Conservation (phyloP, 1,139 yeast species). For the Pichia sp. region DNA sequence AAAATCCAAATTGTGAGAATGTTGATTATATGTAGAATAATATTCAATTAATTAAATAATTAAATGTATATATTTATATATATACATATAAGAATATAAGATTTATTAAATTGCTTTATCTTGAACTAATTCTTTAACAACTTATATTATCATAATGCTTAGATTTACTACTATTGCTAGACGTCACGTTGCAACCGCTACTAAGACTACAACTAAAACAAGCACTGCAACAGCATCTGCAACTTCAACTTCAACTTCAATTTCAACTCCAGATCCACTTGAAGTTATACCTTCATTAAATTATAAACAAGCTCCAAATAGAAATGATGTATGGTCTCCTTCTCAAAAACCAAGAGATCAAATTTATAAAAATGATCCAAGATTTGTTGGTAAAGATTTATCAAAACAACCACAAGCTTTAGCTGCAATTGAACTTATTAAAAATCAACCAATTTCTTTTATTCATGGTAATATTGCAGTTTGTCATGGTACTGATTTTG, state of each 20-base stretch:
- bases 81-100: too few relatives aligned
- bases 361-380: slow-evolving; percentile 51
- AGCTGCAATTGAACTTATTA: slow-evolving; percentile 80
- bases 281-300: slow-evolving; percentile 18
- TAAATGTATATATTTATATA: too few relatives aligned
- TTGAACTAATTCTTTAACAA: too few relatives aligned
- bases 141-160: neutral
- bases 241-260: slow-evolving; percentile 4
- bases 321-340: slow-evolving; percentile 62
- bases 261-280: slow-evolving; percentile 19
- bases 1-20: too few relatives aligned
- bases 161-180: slow-evolving; percentile 1
- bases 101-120: too few relatives aligned
- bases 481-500: slow-evolving; percentile 69
- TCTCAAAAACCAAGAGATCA: slow-evolving; percentile 61
- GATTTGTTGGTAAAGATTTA: slow-evolving; percentile 70
- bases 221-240: slow-evolving; percentile 8
- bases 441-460: slow-evolving; percentile 65
- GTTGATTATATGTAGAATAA: too few relatives aligned
- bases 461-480: slow-evolving; percentile 61
- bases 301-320: slow-evolving; percentile 65
- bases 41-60: too few relatives aligned
- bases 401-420: slow-evolving; percentile 69
- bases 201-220: slow-evolving; percentile 14
- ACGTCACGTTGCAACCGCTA: slow-evolving; percentile 19